These are phyloP conservation scores for Cardamine occulta DNA, from an alignment of 345 rosid species.

Conservation along the genomic window DNA sequence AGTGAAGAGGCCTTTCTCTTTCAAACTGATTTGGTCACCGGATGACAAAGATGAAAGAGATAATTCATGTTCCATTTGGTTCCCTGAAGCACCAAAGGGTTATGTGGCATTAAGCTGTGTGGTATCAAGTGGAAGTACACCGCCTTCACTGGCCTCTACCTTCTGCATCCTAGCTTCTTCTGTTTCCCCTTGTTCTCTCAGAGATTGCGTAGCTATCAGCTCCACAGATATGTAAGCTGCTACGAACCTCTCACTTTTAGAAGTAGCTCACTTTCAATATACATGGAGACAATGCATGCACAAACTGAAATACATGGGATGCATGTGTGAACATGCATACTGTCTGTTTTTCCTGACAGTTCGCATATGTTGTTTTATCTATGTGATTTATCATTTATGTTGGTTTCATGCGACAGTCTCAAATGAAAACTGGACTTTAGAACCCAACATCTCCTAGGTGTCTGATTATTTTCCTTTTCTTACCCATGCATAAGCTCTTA, in stretches of 20 bases:
- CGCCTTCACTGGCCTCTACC: constrained; percentile 68
- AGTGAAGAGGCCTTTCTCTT: constrained; percentile 82
- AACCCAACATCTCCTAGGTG: constrained; percentile 14
- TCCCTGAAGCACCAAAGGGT: constrained; percentile 91
- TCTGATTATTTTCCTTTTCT: constrained; percentile 7
- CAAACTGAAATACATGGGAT: constrained; percentile 14
- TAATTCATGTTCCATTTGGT: constrained; percentile 74
- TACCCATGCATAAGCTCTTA: constrained; percentile 14
- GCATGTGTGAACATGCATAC: constrained; percentile 15
- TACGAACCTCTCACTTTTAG: constrained; percentile 31
- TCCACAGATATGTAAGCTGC: constrained; percentile 62
- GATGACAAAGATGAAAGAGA: constrained; percentile 43
- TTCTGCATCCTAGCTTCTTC: constrained; percentile 79
- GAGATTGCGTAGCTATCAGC: constrained; percentile 80
- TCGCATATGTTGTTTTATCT: not conserved
- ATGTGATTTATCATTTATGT: constrained; percentile 3
- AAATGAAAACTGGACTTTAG: constrained; percentile 15
- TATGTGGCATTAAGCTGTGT: constrained; percentile 90
- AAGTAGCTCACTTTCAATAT: constrained; percentile 23
- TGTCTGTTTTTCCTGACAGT: constrained; percentile 8
- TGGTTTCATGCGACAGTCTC: constrained; percentile 20
- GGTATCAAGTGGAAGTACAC: constrained; percentile 68
- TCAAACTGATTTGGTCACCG: constrained; percentile 76
- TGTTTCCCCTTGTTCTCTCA: constrained; percentile 83
- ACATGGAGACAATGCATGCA: constrained; percentile 32